Evolutionary conservation across 306 rosid genomes (phyloP).

Genomic region (Vicia faba): DNA sequence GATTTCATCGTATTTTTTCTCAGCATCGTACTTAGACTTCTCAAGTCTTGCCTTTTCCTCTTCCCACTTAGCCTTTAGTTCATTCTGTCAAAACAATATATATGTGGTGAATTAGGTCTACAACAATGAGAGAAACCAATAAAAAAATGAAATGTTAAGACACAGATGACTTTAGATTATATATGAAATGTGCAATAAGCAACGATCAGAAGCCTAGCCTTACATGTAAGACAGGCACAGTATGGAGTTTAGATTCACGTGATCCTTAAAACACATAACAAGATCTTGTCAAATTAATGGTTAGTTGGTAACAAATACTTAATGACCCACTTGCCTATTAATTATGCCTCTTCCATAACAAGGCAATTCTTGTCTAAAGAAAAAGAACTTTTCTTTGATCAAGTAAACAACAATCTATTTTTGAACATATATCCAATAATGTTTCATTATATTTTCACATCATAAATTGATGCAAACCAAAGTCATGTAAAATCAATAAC

Average conservation of each 20-base stretch:
- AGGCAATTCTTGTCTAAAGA: not conserved
- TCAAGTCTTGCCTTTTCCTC: constrained; percentile 57
- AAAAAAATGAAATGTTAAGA: not conserved
- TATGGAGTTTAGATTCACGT: not conserved
- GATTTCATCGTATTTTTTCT: constrained; percentile 72
- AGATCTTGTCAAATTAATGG: not conserved
- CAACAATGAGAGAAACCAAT: not conserved
- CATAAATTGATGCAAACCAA: not conserved
- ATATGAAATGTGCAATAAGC: not conserved
- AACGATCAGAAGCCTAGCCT: constrained; percentile 1
- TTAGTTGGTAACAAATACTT: too few relatives aligned
- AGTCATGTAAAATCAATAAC: not conserved
- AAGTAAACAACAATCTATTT: not conserved
- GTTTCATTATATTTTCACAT: not conserved
- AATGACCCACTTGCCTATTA: not conserved
- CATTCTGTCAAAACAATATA: constrained; percentile 52
- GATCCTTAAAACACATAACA: not conserved
- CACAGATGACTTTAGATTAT: not conserved
- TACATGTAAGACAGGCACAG: not conserved
- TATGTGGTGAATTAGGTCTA: not conserved
- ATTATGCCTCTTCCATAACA: not conserved
- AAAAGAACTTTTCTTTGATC: not conserved
- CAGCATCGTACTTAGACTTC: constrained; percentile 64
- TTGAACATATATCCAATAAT: not conserved
- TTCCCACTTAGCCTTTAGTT: constrained; percentile 76